Conservation (phyloP, 2,329 filamentous ascomycete genomes). For the Fusarium brevicatenulatum region DNA sequence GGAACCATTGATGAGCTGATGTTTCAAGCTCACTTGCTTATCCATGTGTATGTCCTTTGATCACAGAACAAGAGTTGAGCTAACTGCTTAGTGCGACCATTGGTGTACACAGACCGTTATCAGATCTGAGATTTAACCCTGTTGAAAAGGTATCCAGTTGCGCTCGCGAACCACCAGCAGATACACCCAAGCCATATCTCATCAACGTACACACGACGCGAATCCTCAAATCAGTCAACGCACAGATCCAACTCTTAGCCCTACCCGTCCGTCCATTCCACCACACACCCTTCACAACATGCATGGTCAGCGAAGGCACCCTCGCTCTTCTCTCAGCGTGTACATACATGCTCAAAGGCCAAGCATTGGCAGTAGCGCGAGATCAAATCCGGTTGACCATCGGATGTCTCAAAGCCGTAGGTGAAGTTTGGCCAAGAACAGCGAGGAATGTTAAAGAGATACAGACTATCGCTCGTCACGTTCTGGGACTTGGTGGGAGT, state of each 20-base stretch:
- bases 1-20: conserved; percentile 31
- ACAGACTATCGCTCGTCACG: conserved; percentile 34
- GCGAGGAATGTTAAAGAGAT: conserved; percentile 33
- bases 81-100: conserved; percentile 24
- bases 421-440: conserved; percentile 23
- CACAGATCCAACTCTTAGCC: conserved; percentile 24
- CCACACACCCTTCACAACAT: conserved; percentile 27
- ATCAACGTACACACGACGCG: conserved; percentile 30
- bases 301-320: conserved; percentile 34
- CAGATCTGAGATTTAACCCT: conserved; percentile 27
- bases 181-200: conserved; percentile 9
- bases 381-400: conserved; percentile 33
- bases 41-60: conserved; percentile 25
- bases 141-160: conserved; percentile 29
- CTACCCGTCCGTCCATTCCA: conserved; percentile 18
- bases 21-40: conserved; percentile 29
- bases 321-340: conserved; percentile 26
- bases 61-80: accelerated
- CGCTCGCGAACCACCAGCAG: conserved; percentile 15
- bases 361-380: conserved; percentile 17
- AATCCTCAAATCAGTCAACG: conserved; percentile 26
- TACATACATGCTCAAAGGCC: conserved; percentile 12
- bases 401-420: conserved; percentile 19
- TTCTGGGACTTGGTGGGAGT: background rate
- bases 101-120: conserved; percentile 27